Conservation (phyloP, 805 yeast species). For the Kockiozyma suomiensis region DNA sequence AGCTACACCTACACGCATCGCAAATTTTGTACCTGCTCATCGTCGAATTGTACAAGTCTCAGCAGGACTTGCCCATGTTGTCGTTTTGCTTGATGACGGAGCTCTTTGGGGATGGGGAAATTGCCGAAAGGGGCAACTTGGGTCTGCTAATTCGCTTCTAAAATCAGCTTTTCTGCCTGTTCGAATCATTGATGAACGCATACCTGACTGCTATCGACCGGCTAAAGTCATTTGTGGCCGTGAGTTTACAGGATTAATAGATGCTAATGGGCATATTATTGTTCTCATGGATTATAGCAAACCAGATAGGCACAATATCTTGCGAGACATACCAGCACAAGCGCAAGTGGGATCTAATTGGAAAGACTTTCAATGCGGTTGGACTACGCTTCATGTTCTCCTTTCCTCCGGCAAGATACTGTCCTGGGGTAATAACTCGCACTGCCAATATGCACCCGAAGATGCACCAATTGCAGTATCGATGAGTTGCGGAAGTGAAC, state of each 20-base stretch:
- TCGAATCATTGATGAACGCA: not conserved
- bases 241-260: slow-evolving; percentile 55
- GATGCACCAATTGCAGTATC: slow-evolving; percentile 20
- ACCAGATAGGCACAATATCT: slow-evolving; percentile 9
- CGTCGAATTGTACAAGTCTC: slow-evolving; percentile 30
- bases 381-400: slow-evolving; percentile 73
- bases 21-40: slow-evolving; percentile 27
- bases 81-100: slow-evolving; percentile 45
- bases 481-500: slow-evolving; percentile 79
- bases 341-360: not conserved
- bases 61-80: slow-evolving; percentile 43
- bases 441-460: slow-evolving; percentile 59
- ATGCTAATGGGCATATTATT: slow-evolving; percentile 30
- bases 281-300: slow-evolving; percentile 10
- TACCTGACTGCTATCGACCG: slow-evolving; percentile 1
- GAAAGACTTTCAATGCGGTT: slow-evolving; percentile 56
- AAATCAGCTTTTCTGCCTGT: slow-evolving; percentile 5
- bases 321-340: not conserved
- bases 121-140: slow-evolving; percentile 61
- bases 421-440: slow-evolving; percentile 76
- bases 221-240: slow-evolving; percentile 52
- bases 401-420: slow-evolving; percentile 38
- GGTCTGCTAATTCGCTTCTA: slow-evolving; percentile 34
- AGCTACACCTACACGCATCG: slow-evolving; percentile 14
- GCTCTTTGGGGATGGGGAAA: slow-evolving; percentile 68